phyloP scores from a whole-genome alignment of 1,139 yeast genomes.

The Sugiyamaella xylanicola region DNA sequence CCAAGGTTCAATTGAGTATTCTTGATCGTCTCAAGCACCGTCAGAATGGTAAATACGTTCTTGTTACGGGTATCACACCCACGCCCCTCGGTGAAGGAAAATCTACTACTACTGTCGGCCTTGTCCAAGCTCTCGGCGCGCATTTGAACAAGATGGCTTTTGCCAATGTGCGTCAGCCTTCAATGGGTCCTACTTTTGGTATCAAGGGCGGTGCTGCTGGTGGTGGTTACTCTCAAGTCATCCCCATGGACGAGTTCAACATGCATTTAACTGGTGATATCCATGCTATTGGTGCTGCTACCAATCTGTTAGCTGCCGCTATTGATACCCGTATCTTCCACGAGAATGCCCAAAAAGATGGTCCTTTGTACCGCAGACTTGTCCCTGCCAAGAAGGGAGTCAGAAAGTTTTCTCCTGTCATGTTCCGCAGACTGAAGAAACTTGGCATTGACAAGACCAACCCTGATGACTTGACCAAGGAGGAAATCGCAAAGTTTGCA shows the following conservation, averaged over 20 bases:
- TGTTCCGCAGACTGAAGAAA: slow-evolving; percentile 76
- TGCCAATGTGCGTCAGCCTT: slow-evolving; percentile 97
- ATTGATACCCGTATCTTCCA: slow-evolving; percentile 98
- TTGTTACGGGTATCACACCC: slow-evolving; percentile 97
- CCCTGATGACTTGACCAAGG: slow-evolving; percentile 81
- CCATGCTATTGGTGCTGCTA: slow-evolving; percentile 96
- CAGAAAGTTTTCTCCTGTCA: slow-evolving; percentile 65
- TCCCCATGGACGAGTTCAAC: slow-evolving; percentile 99
- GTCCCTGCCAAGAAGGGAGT: slow-evolving; percentile 74
- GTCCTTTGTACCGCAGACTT: slow-evolving; percentile 79
- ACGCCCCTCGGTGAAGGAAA: slow-evolving; percentile 99
- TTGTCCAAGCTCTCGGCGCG: slow-evolving; percentile 98
- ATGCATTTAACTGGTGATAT: slow-evolving; percentile 98
- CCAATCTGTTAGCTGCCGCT: slow-evolving; percentile 94
- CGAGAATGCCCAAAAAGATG: slow-evolving; percentile 88
- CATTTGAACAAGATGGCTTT: slow-evolving; percentile 83
- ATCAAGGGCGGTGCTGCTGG: slow-evolving; percentile 99
- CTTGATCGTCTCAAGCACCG: slow-evolving; percentile 69
- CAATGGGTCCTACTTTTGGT: slow-evolving; percentile 99
- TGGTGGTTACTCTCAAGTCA: slow-evolving; percentile 97
- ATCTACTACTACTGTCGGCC: slow-evolving; percentile 94
- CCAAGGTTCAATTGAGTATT: slow-evolving; percentile 77
- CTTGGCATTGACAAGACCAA: slow-evolving; percentile 79
- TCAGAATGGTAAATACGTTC: slow-evolving; percentile 81
- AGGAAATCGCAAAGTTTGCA: slow-evolving; percentile 74